phyloP scores from a whole-genome alignment of 2,329 filamentous ascomycete genomes.

The Leptographium galeiforme region DNA sequence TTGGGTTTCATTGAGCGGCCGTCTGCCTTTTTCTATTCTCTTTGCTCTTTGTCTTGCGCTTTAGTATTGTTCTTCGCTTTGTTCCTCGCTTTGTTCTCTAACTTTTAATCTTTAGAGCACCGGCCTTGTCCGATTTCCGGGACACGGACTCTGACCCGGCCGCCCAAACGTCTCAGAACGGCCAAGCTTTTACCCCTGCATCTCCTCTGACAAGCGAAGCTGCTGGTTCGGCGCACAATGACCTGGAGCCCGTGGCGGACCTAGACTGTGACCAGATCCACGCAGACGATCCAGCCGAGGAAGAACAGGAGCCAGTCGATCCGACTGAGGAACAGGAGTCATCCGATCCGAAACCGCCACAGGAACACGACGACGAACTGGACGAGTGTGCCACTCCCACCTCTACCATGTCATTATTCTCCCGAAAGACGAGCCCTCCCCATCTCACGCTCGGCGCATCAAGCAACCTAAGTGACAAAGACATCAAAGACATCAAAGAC shows the following conservation, averaged over 20 bases:
- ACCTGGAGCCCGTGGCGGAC: conserved; percentile 29
- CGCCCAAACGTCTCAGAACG: conserved; percentile 21
- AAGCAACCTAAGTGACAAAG: conserved; percentile 2
- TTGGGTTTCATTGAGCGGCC: too few relatives aligned
- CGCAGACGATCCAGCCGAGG: not conserved
- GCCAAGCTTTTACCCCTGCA: conserved; percentile 27
- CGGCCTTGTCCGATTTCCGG: conserved; percentile 14
- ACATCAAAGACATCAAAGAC: not conserved
- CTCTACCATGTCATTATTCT: conserved; percentile 32
- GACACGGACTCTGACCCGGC: conserved; percentile 13
- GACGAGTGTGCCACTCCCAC: not conserved
- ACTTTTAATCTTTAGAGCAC: not conserved
- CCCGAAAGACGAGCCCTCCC: conserved; percentile 36
- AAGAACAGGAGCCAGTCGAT: not conserved
- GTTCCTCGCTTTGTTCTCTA: not conserved
- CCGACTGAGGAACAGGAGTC: too few relatives aligned
- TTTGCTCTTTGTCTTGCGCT: not conserved
- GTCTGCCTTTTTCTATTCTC: too few relatives aligned
- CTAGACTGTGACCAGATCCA: not conserved
- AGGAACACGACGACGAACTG: conserved; percentile 17
- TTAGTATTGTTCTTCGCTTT: not conserved
- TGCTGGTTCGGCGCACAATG: conserved; percentile 26
- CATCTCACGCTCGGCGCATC: conserved; percentile 33
- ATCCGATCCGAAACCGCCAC: not conserved
- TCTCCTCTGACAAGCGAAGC: conserved; percentile 28